Evolutionary conservation across 139 green algal species (phyloP).

Genomic region (Pleodorina starrii): DNA sequence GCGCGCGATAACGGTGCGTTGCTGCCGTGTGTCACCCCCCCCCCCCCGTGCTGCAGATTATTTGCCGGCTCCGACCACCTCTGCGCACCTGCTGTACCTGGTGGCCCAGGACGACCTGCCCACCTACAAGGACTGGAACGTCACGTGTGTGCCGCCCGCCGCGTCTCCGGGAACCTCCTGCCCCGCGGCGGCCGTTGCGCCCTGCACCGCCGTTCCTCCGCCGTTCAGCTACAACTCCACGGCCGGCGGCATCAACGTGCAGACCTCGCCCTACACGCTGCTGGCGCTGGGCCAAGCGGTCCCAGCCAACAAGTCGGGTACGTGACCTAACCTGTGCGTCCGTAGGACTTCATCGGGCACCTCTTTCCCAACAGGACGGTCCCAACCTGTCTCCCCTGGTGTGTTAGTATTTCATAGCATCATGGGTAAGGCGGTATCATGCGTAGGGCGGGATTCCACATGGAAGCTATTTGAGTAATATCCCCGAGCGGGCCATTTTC

Average conservation of each 20-base stretch:
- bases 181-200: background rate
- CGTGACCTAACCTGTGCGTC: too few relatives aligned
- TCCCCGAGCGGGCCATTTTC: too few relatives aligned
- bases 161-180: conserved; percentile 40
- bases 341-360: too few relatives aligned
- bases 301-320: background rate
- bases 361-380: too few relatives aligned
- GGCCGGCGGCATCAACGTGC: conserved; percentile 32
- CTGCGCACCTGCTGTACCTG: conserved; percentile 54
- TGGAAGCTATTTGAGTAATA: too few relatives aligned
- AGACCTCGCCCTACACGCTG: conserved; percentile 21
- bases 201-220: conserved; percentile 42
- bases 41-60: too few relatives aligned
- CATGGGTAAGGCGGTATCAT: too few relatives aligned
- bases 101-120: conserved; percentile 61
- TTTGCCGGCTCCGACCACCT: conserved; percentile 4
- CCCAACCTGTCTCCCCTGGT: too few relatives aligned
- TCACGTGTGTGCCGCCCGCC: conserved; percentile 38
- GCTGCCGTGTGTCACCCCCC: too few relatives aligned
- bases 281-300: background rate
- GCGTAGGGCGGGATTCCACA: too few relatives aligned
- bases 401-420: too few relatives aligned
- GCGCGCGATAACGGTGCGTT: too few relatives aligned
- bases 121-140: conserved; percentile 64
- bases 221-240: background rate